Conservation (phyloP, 2,329 filamentous ascomycete species). For the Cryphonectria naterciae region DNA sequence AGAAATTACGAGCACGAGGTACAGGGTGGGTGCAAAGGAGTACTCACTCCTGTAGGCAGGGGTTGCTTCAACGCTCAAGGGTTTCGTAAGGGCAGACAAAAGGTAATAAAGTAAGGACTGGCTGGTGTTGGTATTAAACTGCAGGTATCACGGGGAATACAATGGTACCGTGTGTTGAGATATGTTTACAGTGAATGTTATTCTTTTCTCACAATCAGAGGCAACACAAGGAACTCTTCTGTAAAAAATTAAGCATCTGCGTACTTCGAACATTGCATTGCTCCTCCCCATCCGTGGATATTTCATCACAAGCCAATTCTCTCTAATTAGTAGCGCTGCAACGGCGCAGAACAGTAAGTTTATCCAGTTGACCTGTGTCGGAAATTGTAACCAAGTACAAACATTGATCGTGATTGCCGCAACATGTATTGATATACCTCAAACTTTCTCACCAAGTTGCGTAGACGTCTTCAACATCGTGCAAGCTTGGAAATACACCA, state of each 20-base stretch:
- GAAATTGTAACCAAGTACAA: too few species aligned
- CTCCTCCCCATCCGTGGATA: neutral
- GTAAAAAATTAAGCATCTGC: neutral
- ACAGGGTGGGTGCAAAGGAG: neutral
- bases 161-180: neutral
- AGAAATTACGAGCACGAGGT: neutral
- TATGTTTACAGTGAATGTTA: neutral
- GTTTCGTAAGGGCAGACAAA: neutral
- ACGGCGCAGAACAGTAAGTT: neutral
- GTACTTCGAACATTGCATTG: neutral
- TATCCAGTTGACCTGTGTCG: neutral
- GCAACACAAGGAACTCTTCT: neutral
- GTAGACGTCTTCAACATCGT: too few species aligned
- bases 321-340: neutral
- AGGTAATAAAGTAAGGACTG: neutral
- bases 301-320: neutral
- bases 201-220: neutral
- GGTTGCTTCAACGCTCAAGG: neutral
- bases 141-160: neutral
- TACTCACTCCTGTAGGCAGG: neutral
- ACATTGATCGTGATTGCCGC: too few species aligned
- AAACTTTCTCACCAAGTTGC: too few species aligned
- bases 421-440: too few species aligned
- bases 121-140: neutral
- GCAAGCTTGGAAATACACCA: too few species aligned